phyloP scores from a whole-genome alignment of 164 flowering plant genomes.

The Vitis riparia region DNA sequence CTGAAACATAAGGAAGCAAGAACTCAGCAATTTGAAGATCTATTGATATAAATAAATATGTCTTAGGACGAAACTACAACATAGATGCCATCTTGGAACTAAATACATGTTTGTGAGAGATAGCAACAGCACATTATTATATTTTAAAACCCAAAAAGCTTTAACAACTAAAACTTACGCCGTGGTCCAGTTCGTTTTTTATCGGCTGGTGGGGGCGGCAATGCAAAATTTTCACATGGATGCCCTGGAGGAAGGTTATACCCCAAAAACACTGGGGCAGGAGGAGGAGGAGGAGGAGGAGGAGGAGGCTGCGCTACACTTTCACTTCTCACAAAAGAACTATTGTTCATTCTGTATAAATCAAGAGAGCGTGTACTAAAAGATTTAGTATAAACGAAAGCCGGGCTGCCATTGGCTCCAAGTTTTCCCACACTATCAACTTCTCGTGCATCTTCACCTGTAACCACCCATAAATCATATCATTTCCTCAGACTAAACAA shows the following conservation, averaged over 20 bases:
- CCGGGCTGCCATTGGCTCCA: conserved; percentile 14
- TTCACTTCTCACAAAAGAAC: neutral
- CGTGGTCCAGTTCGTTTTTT: conserved; percentile 75
- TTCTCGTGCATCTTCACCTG: conserved; percentile 49
- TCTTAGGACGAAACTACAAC: neutral
- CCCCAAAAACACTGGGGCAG: conserved; percentile 40
- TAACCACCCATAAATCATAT: conserved; percentile 13
- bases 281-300: conserved; percentile 25
- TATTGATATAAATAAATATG: neutral
- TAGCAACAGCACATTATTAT: neutral
- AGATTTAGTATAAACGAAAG: conserved; percentile 9
- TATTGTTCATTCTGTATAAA: too few species aligned
- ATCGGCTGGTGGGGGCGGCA: conserved; percentile 83
- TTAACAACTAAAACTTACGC: conserved; percentile 40
- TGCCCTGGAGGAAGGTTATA: conserved; percentile 71
- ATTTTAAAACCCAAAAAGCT: neutral
- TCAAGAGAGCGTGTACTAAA: neutral
- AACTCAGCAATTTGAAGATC: conserved; percentile 11
- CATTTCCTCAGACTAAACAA: neutral
- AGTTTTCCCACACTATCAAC: conserved; percentile 15
- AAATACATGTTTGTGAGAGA: neutral
- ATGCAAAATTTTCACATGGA: conserved; percentile 55
- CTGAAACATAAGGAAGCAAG: conserved; percentile 33
- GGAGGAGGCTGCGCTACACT: conserved; percentile 28
- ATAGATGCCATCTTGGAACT: neutral